Percentiles rank a stretch among this genome's conserved stretches.
Conservation (phyloP, 129 eudicot genomes). For the Deinandra increscens region DNA sequence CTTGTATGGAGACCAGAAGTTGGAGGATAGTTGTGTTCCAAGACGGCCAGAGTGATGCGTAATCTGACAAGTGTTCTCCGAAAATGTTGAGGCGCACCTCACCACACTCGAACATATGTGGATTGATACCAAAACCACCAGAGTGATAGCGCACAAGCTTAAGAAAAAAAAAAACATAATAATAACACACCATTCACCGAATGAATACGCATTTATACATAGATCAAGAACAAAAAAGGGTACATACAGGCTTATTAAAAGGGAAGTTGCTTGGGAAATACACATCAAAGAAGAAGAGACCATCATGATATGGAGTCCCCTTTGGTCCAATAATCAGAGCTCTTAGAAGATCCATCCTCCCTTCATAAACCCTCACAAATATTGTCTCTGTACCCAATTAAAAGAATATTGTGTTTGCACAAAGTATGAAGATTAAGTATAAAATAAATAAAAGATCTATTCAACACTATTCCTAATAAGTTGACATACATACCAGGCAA, state of each 20-base stretch:
- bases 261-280: background rate
- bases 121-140: conserved; percentile 3
- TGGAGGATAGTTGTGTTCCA: background rate
- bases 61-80: background rate
- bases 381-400: background rate
- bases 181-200: background rate
- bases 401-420: too few species aligned
- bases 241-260: background rate
- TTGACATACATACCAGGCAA: conserved; percentile 59
- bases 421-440: too few species aligned
- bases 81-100: background rate
- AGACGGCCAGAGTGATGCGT: background rate
- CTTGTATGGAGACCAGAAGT: background rate
- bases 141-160: too few species aligned
- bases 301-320: too few species aligned
- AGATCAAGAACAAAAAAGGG: background rate
- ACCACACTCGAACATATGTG: background rate
- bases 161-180: background rate
- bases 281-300: too few species aligned
- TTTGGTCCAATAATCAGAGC: too few species aligned
- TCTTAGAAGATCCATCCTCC: too few species aligned
- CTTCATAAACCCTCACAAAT: conserved; percentile 16
- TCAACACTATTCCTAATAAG: too few species aligned
- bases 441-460: too few species aligned
- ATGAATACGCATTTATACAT: too few species aligned